Conservation (phyloP, 2,329 filamentous ascomycete genomes). For the Microsporum canis region DNA sequence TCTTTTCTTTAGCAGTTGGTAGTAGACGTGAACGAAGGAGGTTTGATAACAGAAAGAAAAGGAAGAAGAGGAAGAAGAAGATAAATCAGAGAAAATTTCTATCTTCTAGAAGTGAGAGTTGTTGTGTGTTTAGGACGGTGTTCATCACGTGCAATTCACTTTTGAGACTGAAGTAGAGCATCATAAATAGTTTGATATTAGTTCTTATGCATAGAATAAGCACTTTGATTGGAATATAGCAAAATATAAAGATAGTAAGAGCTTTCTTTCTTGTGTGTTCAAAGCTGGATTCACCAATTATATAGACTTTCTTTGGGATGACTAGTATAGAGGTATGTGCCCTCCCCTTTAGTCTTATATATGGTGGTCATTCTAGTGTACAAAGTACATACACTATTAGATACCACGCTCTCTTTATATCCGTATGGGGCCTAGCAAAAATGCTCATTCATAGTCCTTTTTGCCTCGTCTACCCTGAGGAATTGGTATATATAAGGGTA, state of each 20-base stretch:
- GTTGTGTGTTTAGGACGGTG: background rate
- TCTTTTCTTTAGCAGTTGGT: background rate
- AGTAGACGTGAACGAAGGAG: background rate
- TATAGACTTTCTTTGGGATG: background rate
- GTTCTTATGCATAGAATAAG: background rate
- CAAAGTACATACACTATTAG: too few species aligned
- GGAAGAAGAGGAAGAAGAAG: background rate
- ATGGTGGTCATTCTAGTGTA: too few species aligned
- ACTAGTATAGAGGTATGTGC: too few species aligned
- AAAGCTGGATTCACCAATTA: background rate
- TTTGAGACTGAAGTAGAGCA: background rate
- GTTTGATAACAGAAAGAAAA: background rate
- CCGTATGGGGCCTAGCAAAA: too few species aligned
- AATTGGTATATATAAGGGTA: too few species aligned
- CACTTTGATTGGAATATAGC: background rate
- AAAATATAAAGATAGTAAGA: background rate
- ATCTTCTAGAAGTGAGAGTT: background rate
- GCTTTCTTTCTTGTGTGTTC: background rate
- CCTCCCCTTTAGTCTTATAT: too few species aligned
- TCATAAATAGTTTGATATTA: background rate
- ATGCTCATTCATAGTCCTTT: too few species aligned
- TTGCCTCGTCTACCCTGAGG: too few species aligned
- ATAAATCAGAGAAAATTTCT: background rate
- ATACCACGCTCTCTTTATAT: too few species aligned
- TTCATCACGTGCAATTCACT: background rate